phyloP scores from a whole-genome alignment of 306 rosid species.

The Hippophae tibetana region DNA sequence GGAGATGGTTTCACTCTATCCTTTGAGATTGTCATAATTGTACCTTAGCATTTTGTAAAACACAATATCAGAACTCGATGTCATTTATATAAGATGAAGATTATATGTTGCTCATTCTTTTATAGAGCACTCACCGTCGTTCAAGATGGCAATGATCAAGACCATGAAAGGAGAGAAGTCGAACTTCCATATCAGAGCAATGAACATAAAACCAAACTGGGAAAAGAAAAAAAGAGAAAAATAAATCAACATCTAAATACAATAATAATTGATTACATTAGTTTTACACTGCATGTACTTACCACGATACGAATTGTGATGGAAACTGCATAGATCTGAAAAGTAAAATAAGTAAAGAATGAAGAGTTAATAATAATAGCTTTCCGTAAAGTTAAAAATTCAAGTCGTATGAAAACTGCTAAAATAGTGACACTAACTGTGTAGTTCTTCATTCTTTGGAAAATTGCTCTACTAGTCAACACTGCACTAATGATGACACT shows the following conservation, averaged over 20 bases:
- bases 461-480: slow-evolving; percentile 87
- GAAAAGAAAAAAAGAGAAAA: slow-evolving; percentile 12
- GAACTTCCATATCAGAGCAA: slow-evolving; percentile 89
- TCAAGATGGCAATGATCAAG: slow-evolving; percentile 88
- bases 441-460: slow-evolving; percentile 98
- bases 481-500: slow-evolving; percentile 98
- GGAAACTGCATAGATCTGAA: slow-evolving; percentile 94
- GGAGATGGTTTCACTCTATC: slow-evolving; percentile 98
- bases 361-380: neutral
- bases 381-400: slow-evolving; percentile 7
- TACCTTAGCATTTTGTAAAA: slow-evolving; percentile 41
- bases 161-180: slow-evolving; percentile 99
- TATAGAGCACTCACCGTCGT: slow-evolving; percentile 56
- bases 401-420: neutral
- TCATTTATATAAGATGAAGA: neutral
- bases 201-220: slow-evolving; percentile 97
- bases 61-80: slow-evolving; percentile 19
- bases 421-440: slow-evolving; percentile 45
- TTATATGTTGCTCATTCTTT: neutral
- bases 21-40: slow-evolving; percentile 98
- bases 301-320: slow-evolving; percentile 99
- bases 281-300: slow-evolving; percentile 24
- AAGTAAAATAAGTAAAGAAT: slow-evolving; percentile 10
- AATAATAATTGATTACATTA: neutral
- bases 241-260: slow-evolving; percentile 5